These are phyloP conservation scores for Eucalyptus curtisii DNA, from an alignment of 345 rosid species.

Conservation along the genomic window DNA sequence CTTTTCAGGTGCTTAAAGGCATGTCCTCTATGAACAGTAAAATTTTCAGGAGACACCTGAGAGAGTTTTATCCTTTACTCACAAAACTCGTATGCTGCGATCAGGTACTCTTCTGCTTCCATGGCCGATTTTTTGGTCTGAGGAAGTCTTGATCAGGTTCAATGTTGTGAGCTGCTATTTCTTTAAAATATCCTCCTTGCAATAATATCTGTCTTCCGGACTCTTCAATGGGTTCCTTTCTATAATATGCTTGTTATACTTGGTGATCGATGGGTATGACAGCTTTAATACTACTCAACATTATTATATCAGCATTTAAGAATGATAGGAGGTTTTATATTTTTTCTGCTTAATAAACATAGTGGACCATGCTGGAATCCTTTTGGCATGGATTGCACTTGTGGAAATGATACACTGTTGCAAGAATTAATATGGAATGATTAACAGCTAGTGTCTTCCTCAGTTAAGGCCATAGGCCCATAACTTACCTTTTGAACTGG, in stretches of 20 bases:
- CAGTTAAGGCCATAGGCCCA: not conserved
- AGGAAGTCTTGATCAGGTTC: not conserved
- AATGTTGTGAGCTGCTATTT: not conserved
- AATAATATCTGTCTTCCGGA: not conserved
- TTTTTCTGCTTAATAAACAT: not conserved
- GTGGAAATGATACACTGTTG: not conserved
- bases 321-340: not conserved
- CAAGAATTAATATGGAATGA: not conserved
- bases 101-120: not conserved
- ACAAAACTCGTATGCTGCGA: not conserved
- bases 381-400: not conserved
- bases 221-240: not conserved
- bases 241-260: not conserved
- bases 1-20: conserved; percentile 34
- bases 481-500: not conserved
- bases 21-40: conserved; percentile 85
- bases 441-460: not conserved
- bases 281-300: not conserved
- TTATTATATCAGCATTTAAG: not conserved
- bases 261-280: not conserved
- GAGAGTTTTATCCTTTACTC: conserved; percentile 35
- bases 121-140: not conserved
- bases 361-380: not conserved
- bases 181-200: not conserved
- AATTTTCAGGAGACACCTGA: conserved; percentile 76